Evolutionary conservation across 805 yeast genomes (phyloP), one percentile per base, ranked within the genome.

Genomic region (Brettanomyces anomalus): DNA sequence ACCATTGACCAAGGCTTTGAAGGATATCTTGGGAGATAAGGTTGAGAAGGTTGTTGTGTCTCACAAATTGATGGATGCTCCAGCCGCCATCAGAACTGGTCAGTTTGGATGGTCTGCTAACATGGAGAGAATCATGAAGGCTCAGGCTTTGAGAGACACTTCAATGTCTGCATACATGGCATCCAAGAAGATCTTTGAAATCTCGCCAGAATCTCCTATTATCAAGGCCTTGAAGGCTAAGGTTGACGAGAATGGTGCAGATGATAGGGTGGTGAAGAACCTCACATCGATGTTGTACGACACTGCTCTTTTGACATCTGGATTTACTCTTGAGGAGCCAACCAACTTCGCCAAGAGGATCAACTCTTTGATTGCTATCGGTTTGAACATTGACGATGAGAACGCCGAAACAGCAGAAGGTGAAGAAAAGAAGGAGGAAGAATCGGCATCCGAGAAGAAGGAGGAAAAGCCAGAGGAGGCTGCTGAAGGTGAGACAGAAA

Each of bases 51-150:
- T 94, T 71, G 88, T 89, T 65, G 96, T 93, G 53, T 88, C 97
- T 53, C 94, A 90, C 76, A 88, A 87, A 74, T 80, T 93, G 65
- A 87, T 89, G 60, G 97, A 89, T 64, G 89, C 97, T 46, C 99
- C 99, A 70, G 98, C 98, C 68, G 98, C 98, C 58, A 93, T 93
- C 68, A 88, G 98, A 81, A 93, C 98, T 57, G 97, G 97, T 57
- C 97, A 93, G 77, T 93, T 93, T 70, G 98, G 99, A 69, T 93
- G 99, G 99, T 93, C 98, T 56, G 99, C 99, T 63, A 93, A 93
- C 79, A 93, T 93, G 98, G 99, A 93, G 79, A 90, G 98, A 84
- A 93, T 93, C 79, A 93, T 93, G 99, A 93, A 93, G 79, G 98
- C 98, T 50, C 99, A 93, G 78, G 98, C 99, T 59, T 76, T 93